Evolutionary conservation across 768 basidiomycete genomes (phyloP), one percentile per base, ranked within the genome.

Genomic region (Paxillus ammoniavirescens): DNA sequence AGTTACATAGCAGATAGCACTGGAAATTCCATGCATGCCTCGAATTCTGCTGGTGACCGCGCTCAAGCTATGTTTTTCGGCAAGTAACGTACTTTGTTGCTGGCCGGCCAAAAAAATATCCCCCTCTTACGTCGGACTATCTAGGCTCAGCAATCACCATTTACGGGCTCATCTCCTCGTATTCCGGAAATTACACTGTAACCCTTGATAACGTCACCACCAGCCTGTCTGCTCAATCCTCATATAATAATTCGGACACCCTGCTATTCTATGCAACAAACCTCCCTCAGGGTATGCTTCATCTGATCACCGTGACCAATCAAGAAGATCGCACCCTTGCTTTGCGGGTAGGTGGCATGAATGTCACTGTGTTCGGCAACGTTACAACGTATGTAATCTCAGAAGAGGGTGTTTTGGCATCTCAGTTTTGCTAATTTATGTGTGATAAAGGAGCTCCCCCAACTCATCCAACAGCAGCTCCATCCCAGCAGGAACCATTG

Each of bases 191-290:
- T 40, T 91, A 82, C 62, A 75, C 81, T 35, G 81, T 88, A 50
- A 74, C 65, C 26, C 78, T 83, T 8, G 82, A 83, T 58, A 75
- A 81, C 52, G 66, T 70, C 18, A 78, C 76, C 35, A 75, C 78
- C 31, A 69, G 59, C 2, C 70, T 82, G 48, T 80, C 79, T 30
- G 81, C 78, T 3, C 68, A 69, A 50, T 80, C 85, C 4, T 82
- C 82, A 0, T 85, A 80, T 62, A 75, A 71, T 36, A 70, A 78
- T 28, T 65, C 75, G 43, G 65, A 79, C 52, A 73, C 82, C 10
- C 72, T 89, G 4, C 74, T 92, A 10, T 91, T 83, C 65, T 84
- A 78, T 59, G 76, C 80, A 37, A 81, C 82, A 17, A 82, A 81
- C 15, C 76, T 92, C 42, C 74, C 89, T 58, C 73, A 79, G 13